A percentile compares a stretch with the other conserved stretches of the same genome.
These are phyloP conservation scores for Colletotrichum tanaceti DNA, from an alignment of 2,329 filamentous ascomycete genomes.

Conservation along the genomic window DNA sequence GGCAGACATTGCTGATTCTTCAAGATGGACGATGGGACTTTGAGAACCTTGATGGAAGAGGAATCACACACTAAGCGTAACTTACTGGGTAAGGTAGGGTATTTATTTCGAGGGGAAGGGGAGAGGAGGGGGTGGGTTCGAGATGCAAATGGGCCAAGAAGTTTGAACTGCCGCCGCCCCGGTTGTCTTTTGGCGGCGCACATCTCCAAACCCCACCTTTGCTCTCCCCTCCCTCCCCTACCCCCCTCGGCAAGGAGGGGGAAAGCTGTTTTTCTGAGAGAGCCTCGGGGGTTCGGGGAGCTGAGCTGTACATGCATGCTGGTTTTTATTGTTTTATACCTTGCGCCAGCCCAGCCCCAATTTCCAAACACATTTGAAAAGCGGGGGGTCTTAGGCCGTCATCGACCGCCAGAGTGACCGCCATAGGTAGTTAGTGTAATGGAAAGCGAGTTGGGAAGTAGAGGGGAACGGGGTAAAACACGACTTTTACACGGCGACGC, in stretches of 20 bases:
- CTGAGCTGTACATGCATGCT: neutral
- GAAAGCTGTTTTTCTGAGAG: slow-evolving; percentile 10
- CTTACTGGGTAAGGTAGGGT: slow-evolving; percentile 37
- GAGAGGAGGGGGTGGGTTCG: slow-evolving; percentile 5
- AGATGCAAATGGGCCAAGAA: slow-evolving; percentile 27
- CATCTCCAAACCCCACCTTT: slow-evolving; percentile 39
- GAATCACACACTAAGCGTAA: slow-evolving; percentile 29
- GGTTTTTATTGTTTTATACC: neutral
- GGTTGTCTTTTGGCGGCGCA: slow-evolving; percentile 20
- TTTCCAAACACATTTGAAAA: slow-evolving; percentile 19
- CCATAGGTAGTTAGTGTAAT: too few species aligned
- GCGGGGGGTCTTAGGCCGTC: slow-evolving; percentile 33
- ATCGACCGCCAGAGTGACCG: slow-evolving; percentile 21
- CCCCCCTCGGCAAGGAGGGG: slow-evolving; percentile 6
- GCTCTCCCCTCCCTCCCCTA: slow-evolving; percentile 2
- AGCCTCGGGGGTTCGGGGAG: slow-evolving; percentile 39
- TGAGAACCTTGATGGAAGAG: slow-evolving; percentile 42
- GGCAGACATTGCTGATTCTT: slow-evolving; percentile 38
- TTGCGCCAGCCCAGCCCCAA: slow-evolving; percentile 10
- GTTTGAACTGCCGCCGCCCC: slow-evolving; percentile 35
- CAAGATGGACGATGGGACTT: slow-evolving; percentile 23
- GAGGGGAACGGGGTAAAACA: slow-evolving; percentile 24
- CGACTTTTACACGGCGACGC: slow-evolving; percentile 9
- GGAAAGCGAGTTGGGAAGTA: slow-evolving; percentile 4
- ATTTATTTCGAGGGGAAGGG: slow-evolving; percentile 34